phyloP scores from a whole-genome alignment of 176 grass and related monocot species.

The Oryza meyeriana region DNA sequence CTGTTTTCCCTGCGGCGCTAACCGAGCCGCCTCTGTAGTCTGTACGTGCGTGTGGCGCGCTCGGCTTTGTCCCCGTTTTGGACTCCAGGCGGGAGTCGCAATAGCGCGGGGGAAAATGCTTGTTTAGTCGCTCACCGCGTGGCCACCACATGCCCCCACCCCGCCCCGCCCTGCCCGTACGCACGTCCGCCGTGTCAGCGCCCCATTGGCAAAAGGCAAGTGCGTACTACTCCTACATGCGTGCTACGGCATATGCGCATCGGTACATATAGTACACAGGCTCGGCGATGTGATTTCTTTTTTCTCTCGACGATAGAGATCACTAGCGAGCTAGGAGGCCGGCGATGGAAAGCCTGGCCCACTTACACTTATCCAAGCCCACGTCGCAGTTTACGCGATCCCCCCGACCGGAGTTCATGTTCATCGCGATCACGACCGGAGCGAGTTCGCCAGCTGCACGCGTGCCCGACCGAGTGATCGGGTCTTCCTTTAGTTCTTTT shows the following conservation, averaged over 20 bases:
- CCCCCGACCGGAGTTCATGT: neutral
- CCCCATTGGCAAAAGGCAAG: neutral
- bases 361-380: conserved; percentile 9
- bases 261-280: neutral
- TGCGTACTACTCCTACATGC: too few relatives aligned
- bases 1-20: neutral
- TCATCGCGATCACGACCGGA: too few relatives aligned
- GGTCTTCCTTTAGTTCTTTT: neutral
- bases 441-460: too few relatives aligned
- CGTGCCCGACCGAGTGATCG: neutral
- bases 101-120: conserved; percentile 1
- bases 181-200: conserved; percentile 20
- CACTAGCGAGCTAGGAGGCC: neutral
- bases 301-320: neutral
- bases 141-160: conserved; percentile 20
- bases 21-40: too few relatives aligned
- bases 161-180: neutral
- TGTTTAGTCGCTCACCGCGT: conserved; percentile 42
- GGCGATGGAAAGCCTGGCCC: conserved; percentile 36
- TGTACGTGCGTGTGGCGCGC: too few relatives aligned
- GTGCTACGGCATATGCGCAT: neutral
- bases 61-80: neutral
- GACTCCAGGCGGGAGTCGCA: conserved; percentile 43
- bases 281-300: neutral
- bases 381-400: neutral